Conservation (phyloP, 2,329 filamentous ascomycete genomes). For the Fonsecaea nubica region DNA sequence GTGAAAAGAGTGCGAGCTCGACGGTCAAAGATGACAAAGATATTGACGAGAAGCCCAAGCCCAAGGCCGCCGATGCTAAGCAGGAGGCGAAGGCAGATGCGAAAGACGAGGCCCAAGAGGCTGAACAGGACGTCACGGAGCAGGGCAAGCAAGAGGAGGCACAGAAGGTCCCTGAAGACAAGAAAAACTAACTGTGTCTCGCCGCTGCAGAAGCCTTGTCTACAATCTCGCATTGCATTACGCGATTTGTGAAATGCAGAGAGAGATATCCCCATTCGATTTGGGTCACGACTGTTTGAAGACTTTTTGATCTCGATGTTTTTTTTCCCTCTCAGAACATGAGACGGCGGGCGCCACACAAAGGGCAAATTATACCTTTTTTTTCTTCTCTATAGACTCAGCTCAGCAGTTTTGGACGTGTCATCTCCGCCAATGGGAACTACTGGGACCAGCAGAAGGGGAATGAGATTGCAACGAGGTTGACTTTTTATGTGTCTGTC, state of each 20-base stretch:
- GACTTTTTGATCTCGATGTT: background rate
- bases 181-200: constrained; percentile 30
- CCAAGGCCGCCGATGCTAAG: constrained; percentile 55
- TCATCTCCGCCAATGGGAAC: background rate
- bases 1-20: constrained; percentile 40
- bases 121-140: constrained; percentile 51
- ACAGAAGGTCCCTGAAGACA: constrained; percentile 38
- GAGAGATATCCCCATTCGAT: background rate
- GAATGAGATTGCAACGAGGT: background rate
- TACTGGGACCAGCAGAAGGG: background rate
- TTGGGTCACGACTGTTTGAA: background rate
- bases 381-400: background rate
- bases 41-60: constrained; percentile 87
- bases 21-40: constrained; percentile 79
- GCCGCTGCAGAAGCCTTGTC: background rate
- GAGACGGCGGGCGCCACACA: background rate
- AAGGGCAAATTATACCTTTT: background rate
- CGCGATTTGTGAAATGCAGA: background rate
- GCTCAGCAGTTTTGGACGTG: constrained; percentile 2
- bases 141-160: constrained; percentile 47
- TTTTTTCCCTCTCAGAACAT: background rate
- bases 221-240: background rate
- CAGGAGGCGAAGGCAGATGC: constrained; percentile 53
- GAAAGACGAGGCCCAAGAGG: constrained; percentile 59
- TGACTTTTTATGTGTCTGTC: background rate